A percentile compares a stretch with the other conserved stretches of the same genome.
phyloP scores from a whole-genome alignment of 176 grass and related monocot species.

The Juncus inflexus region DNA sequence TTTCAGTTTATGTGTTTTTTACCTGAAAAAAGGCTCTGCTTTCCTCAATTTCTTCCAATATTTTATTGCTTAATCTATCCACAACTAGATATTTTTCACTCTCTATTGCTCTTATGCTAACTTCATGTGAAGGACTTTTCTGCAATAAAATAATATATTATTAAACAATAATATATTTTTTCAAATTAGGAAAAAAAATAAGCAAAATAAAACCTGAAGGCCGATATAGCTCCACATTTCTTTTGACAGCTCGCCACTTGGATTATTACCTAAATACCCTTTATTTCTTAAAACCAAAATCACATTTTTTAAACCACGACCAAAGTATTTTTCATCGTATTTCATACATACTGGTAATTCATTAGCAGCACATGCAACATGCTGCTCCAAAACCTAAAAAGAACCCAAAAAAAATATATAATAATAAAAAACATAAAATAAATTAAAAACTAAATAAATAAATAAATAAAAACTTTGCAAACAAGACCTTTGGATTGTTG shows the following conservation, averaged over 20 bases:
- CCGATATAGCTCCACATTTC: conserved; percentile 85
- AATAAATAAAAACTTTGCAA: conserved; percentile 12
- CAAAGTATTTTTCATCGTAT: conserved; percentile 75
- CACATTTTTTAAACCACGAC: conserved; percentile 38
- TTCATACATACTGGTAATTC: conserved; percentile 82
- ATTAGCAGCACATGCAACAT: conserved; percentile 81
- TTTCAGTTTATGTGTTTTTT: conserved; percentile 13
- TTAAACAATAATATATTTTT: not conserved
- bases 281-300: conserved; percentile 54
- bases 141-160: conserved; percentile 35
- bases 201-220: conserved; percentile 53
- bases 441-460: not conserved
- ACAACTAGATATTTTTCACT: conserved; percentile 71
- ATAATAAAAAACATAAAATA: conserved; percentile 6
- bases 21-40: conserved; percentile 94
- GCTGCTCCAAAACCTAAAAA: conserved; percentile 74
- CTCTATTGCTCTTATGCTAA: conserved; percentile 81
- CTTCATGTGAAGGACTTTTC: conserved; percentile 68
- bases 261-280: conserved; percentile 60
- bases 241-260: conserved; percentile 51
- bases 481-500: conserved; percentile 57
- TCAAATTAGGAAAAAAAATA: conserved; percentile 8
- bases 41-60: conserved; percentile 97
- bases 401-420: conserved; percentile 10
- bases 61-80: conserved; percentile 45